Base-by-base conservation (phyloP, 345 rosid species). In the Turritis glabra region DNA sequence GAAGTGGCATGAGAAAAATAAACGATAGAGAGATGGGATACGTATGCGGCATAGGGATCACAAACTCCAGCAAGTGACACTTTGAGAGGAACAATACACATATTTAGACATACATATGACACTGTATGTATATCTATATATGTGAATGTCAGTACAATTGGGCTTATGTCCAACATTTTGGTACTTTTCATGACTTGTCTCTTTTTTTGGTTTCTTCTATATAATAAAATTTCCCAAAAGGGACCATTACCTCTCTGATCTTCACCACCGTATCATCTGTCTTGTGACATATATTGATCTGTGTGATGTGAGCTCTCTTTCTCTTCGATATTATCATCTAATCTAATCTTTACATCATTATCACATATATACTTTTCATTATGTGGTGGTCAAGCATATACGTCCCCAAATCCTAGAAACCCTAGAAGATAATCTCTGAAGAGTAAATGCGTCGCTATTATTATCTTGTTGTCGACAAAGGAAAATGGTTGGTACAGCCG, bases 31-130 rank as follows among this genome's bases (percentile, higher is more conserved):
- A 51, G 56, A 60, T 68, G 47, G 69, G 79, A 41, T 75, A 75
- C 79, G 79, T 75, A 68, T 68, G 74, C 48, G 23, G 79, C 64
- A 58, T 75, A 51, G 62, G 74, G 69, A 75, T 75, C 79, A 75
- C 79, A 68, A 67, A 52, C 64, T 21, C 48, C 53, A 59, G 3
- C 76, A 61, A 75, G 78, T 67, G 53, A 74, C 78, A 74, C 52
- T 74, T 15, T 56, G 78, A 65, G 41, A 46, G 40, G 23, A 57
- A 74, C 72, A 65, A 55, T 25, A 59, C 74, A 59, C 52, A 46
- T 19, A 53, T 64, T 25, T 38, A 73, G 60, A 53, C 37, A 74
- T 32, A 66, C 51, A 61, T 47, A 75, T 57, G 40, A 47, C 17
- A 30, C 19, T 68, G 5, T 48, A 60, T 63, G 17, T 67, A 69